phyloP scores from a whole-genome alignment of 441 rosid species.

The Daphne laureola region DNA sequence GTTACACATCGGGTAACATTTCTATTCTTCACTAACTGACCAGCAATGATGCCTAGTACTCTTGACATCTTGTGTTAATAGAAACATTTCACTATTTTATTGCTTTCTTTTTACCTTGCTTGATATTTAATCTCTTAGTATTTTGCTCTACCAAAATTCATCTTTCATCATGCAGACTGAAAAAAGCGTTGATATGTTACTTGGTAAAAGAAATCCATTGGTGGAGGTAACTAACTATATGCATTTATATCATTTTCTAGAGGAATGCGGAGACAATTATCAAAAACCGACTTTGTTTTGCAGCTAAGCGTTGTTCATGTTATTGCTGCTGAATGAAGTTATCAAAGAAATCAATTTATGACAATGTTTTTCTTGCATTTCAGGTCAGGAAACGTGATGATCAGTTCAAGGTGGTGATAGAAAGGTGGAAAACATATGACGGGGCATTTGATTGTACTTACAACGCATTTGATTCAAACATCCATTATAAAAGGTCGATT shows the following conservation, averaged over 20 bases:
- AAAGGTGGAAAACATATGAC: conserved; percentile 58
- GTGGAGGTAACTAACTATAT: conserved; percentile 41
- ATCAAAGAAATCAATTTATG: not conserved
- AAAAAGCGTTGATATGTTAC: conserved; percentile 62
- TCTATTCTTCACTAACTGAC: not conserved
- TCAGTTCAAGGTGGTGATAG: conserved; percentile 38
- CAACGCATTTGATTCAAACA: no score
- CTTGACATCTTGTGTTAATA: not conserved
- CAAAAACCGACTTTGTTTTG: not conserved
- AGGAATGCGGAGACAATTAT: no score
- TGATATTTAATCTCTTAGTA: not conserved
- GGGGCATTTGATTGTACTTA: conserved; percentile 22
- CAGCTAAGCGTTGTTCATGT: not conserved
- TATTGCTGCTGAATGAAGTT: no score
- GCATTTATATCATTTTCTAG: not conserved
- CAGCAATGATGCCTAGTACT: not conserved
- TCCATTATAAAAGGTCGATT: no score
- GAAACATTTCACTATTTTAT: not conserved
- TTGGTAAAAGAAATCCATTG: conserved; percentile 41
- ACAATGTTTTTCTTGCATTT: conserved; percentile 1
- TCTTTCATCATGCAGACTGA: conserved; percentile 37
- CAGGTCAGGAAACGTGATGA: conserved; percentile 51
- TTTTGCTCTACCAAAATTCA: not conserved
- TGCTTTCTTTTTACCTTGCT: not conserved
- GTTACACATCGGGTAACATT: conserved; percentile 46